These are phyloP conservation scores for Gliomastix tumulicola DNA, from an alignment of 2,329 filamentous ascomycete genomes.

Conservation along the genomic window DNA sequence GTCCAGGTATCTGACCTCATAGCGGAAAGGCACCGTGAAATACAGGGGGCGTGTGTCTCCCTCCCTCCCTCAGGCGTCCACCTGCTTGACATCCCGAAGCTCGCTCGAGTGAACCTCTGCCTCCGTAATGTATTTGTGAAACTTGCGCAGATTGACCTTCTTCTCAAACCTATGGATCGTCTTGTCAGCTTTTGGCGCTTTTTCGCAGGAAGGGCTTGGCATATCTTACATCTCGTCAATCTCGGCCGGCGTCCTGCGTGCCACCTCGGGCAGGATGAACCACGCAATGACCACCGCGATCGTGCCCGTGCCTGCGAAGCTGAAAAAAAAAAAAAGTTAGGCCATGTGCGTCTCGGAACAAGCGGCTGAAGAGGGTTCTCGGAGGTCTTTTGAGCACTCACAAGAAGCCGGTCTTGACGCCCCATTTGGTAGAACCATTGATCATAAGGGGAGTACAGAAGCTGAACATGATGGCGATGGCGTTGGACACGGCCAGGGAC, in stretches of 20 bases:
- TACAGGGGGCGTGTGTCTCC: too few species aligned
- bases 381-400: too few species aligned
- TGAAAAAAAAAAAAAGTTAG: conserved; percentile 5
- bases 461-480: conserved; percentile 33
- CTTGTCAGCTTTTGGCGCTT: background rate
- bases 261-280: conserved; percentile 27
- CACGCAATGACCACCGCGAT: conserved; percentile 21
- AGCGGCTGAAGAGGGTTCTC: too few species aligned
- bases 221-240: conserved; percentile 30
- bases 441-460: conserved; percentile 38
- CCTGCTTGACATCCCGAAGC: background rate
- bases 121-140: conserved; percentile 3
- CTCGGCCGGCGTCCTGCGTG: conserved; percentile 23
- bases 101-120: background rate
- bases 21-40: too few species aligned
- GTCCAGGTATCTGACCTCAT: too few species aligned
- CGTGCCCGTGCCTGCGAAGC: conserved; percentile 23
- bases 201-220: background rate
- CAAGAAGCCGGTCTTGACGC: conserved; percentile 37
- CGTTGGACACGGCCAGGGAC: conserved; percentile 26
- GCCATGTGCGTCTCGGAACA: too few species aligned
- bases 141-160: conserved; percentile 3
- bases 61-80: background rate
- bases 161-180: conserved; percentile 1
- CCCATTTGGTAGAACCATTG: conserved; percentile 36